These are phyloP conservation scores for Colletotrichum kahawae DNA, from an alignment of 2,329 filamentous ascomycete genomes.

Conservation along the genomic window DNA sequence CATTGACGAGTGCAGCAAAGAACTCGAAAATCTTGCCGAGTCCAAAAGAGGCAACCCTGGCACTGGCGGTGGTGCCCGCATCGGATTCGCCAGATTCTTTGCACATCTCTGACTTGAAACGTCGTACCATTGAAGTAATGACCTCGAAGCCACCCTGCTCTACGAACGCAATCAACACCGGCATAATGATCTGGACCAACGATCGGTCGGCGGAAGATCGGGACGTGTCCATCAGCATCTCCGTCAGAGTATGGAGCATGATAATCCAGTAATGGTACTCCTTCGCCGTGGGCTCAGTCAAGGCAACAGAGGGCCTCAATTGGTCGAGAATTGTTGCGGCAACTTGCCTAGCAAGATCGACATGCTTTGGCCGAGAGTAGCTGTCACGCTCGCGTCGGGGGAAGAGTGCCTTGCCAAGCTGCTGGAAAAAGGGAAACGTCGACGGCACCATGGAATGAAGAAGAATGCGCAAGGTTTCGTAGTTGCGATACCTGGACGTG, in stretches of 20 bases:
- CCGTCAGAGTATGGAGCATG: constrained; percentile 77
- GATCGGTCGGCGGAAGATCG: constrained; percentile 53
- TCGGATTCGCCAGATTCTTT: constrained; percentile 30
- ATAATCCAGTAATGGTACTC: constrained; percentile 84
- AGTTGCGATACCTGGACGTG: constrained; percentile 69
- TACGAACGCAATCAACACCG: constrained; percentile 88
- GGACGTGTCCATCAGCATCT: constrained; percentile 73
- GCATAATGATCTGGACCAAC: constrained; percentile 65
- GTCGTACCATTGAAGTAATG: constrained; percentile 73
- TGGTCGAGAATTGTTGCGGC: constrained; percentile 74
- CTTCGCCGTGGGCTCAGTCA: constrained; percentile 55
- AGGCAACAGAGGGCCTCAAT: constrained; percentile 54
- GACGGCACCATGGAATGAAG: constrained; percentile 79
- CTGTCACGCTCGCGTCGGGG: constrained; percentile 75
- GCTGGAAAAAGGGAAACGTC: constrained; percentile 86
- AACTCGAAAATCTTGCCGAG: constrained; percentile 86
- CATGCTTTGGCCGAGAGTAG: constrained; percentile 58
- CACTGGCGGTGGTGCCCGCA: constrained; percentile 13
- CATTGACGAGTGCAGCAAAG: constrained; percentile 76
- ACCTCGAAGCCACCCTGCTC: constrained; percentile 76
- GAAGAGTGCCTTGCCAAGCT: constrained; percentile 81
- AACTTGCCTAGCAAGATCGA: constrained; percentile 67
- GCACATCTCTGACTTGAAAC: constrained; percentile 66
- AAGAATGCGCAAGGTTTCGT: constrained; percentile 75
- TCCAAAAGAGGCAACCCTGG: constrained; percentile 42